These are phyloP conservation scores for Kwoniella heveanensis DNA, from an alignment of 768 basidiomycete genomes.

Conservation along the genomic window DNA sequence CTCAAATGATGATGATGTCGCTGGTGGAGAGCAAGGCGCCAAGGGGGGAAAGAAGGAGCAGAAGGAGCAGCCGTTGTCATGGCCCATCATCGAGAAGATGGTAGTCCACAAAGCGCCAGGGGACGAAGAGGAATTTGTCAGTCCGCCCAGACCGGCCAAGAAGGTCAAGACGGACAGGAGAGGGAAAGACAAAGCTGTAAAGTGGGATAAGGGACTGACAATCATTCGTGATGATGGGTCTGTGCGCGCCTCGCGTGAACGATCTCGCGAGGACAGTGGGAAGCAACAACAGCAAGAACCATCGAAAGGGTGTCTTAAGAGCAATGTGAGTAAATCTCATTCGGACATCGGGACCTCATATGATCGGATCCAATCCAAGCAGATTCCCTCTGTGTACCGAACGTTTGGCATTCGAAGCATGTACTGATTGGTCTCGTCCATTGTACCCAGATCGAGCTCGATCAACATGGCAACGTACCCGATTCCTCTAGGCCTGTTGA, in stretches of 20 bases:
- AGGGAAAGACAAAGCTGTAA: slow-evolving; percentile 36
- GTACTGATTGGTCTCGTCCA: background rate
- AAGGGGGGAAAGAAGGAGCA: background rate
- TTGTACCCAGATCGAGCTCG: slow-evolving; percentile 39
- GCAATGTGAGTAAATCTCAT: slow-evolving; percentile 17
- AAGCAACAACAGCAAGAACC: background rate
- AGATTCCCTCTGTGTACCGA: too few relatives aligned
- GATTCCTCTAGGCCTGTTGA: slow-evolving; percentile 33
- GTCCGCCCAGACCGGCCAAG: slow-evolving; percentile 44
- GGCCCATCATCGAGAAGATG: slow-evolving; percentile 21
- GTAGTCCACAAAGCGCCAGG: slow-evolving; percentile 45
- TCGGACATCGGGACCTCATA: too few relatives aligned
- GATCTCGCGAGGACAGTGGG: background rate
- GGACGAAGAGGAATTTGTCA: slow-evolving; percentile 52
- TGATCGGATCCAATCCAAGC: too few relatives aligned
- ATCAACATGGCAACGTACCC: slow-evolving; percentile 50
- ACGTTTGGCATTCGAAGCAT: too few relatives aligned
- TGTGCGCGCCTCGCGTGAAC: slow-evolving; percentile 4
- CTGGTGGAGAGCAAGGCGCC: background rate
- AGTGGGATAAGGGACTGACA: slow-evolving; percentile 54
- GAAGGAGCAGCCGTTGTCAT: background rate
- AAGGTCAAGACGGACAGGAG: slow-evolving; percentile 35
- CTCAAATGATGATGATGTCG: slow-evolving; percentile 15
- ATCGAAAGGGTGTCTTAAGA: slow-evolving; percentile 31
- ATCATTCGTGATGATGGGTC: slow-evolving; percentile 44